Evolutionary conservation across 495 filamentous ascomycete species (phyloP).

Genomic region (Cercophora sp.): DNA sequence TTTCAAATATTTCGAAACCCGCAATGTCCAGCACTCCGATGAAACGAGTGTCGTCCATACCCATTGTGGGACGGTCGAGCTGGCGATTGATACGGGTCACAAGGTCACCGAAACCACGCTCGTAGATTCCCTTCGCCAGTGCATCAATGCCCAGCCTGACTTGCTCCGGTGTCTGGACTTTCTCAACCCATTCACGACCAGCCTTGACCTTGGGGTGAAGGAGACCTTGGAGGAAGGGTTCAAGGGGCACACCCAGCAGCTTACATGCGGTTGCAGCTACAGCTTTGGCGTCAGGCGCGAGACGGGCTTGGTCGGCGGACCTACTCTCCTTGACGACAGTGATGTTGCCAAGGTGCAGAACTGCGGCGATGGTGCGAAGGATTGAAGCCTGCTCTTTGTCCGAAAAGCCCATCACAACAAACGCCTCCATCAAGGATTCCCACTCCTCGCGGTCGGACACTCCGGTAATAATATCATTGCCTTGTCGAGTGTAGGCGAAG

Average conservation of each 20-base stretch:
- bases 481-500: conserved; percentile 86
- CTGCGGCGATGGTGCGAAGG: conserved; percentile 80
- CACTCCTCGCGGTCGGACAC: conserved; percentile 92
- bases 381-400: conserved; percentile 80
- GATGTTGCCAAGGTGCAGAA: conserved; percentile 92
- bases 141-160: conserved; percentile 87
- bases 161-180: conserved; percentile 95
- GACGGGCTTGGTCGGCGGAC: conserved; percentile 82
- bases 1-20: conserved; percentile 97
- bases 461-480: conserved; percentile 84
- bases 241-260: conserved; percentile 76
- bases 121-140: conserved; percentile 94
- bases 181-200: conserved; percentile 96
- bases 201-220: conserved; percentile 92
- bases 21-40: conserved; percentile 99
- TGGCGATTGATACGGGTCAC: conserved; percentile 89
- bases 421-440: conserved; percentile 84
- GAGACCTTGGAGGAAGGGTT: conserved; percentile 81
- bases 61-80: conserved; percentile 73
- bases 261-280: conserved; percentile 74
- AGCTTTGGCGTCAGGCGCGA: conserved; percentile 65
- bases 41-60: conserved; percentile 83
- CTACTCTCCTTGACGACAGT: conserved; percentile 83
- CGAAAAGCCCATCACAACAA: conserved; percentile 89
- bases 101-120: conserved; percentile 89